Percentiles rank a stretch among this genome's conserved stretches.
Conservation (phyloP, 1,139 yeast genomes). For the Blastobotrys petasosporus region DNA sequence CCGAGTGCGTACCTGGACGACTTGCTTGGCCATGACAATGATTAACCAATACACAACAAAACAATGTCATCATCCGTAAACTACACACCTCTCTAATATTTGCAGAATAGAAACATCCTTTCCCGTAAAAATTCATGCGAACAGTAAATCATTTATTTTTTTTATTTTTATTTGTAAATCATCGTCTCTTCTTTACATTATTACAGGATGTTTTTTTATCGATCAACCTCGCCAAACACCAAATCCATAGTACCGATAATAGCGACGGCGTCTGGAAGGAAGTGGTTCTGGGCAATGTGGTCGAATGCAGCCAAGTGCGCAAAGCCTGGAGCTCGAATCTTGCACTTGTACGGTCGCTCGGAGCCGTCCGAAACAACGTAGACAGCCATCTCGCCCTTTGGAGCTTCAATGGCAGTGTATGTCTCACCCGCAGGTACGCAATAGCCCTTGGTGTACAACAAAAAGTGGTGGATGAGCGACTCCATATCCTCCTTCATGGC, state of each 20-base stretch:
- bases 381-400: slow-evolving; percentile 94
- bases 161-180: background rate
- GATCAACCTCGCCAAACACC: slow-evolving; percentile 92
- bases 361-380: slow-evolving; percentile 84
- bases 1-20: slow-evolving; percentile 38
- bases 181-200: background rate
- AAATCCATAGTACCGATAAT: slow-evolving; percentile 94
- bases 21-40: slow-evolving; percentile 26
- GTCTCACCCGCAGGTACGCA: slow-evolving; percentile 90
- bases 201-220: slow-evolving; percentile 44
- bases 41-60: background rate
- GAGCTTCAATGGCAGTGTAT: slow-evolving; percentile 88
- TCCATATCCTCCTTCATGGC: slow-evolving; percentile 92
- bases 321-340: slow-evolving; percentile 90
- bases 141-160: background rate
- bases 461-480: slow-evolving; percentile 83
- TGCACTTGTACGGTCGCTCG: slow-evolving; percentile 89
- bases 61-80: background rate
- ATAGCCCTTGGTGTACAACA: slow-evolving; percentile 81
- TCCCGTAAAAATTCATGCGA: background rate
- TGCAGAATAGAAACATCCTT: background rate
- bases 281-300: slow-evolving; percentile 78
- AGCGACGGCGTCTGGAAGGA: slow-evolving; percentile 89
- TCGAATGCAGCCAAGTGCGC: slow-evolving; percentile 87
- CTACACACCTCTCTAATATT: background rate